Base-by-base conservation (phyloP, 371 early-diverging fungal genomes). In the Rhizopus delemar region DNA sequence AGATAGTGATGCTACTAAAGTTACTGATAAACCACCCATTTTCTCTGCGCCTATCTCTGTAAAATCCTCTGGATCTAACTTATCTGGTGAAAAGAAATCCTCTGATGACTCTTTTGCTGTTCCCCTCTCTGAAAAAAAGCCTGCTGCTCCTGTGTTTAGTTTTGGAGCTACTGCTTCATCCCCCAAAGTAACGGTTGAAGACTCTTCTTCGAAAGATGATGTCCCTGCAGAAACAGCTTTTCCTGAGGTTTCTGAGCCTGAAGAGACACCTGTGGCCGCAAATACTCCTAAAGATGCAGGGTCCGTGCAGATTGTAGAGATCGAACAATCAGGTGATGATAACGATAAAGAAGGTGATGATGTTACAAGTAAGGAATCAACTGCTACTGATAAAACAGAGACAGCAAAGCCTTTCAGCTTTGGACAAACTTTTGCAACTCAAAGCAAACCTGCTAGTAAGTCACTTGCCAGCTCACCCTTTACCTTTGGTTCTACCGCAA, bases 241-340 rank as follows among this genome's bases (percentile, higher is more conserved):
- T 5, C 43, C 43, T 43, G 43, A 43, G 43, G 13, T 43, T 15
- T 11, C 43, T n/a, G 43, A 43, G 43, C 43, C 43, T n/a, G 43
- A 43, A 43, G 43, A 43, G n/a, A 43, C 8, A 13, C 15, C 43
- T 36, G 11, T 36, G 8, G 36, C 6, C n/a, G 13, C 43, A 43
- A 13, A n/a, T 15, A 11, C 36, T 36, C n/a, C 43, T 13, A 13
- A 43, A 13, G n/a, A 5, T 15, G 5, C 7, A n/a, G n/a, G n/a
- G 5, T 13, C 13, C 15, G 13, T 5, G 8, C 5, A 43, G 4
- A 43, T 5, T 43, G 43, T 11, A 15, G 15, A 8, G 11, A 15
- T 13, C n/a, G n/a, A 43, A 11, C 15, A 13, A 43, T 5, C 43
- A 43, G n/a, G 43, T 15, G 15, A 5, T n/a, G n/a, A 41, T 4